Conservation (phyloP, 139 green algal species). For the Coccomyxa sp. region DNA sequence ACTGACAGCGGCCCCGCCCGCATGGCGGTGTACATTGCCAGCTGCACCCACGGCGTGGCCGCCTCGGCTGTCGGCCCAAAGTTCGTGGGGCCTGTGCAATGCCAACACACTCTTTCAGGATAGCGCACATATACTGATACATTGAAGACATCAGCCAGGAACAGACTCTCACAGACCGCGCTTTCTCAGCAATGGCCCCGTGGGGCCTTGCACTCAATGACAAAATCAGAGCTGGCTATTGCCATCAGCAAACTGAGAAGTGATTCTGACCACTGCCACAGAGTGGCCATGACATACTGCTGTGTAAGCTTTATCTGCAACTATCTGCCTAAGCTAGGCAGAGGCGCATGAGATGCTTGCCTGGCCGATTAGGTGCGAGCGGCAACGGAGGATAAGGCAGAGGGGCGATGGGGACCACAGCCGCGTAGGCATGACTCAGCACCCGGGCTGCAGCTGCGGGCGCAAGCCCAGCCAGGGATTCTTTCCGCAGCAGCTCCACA, state of each 20-base stretch:
- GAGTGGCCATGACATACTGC: no score
- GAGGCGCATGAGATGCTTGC: background rate
- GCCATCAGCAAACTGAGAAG: no score
- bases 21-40: constrained; percentile 58
- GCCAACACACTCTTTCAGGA: no score
- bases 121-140: no score
- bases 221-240: no score
- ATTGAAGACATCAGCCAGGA: no score
- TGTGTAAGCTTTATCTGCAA: background rate
- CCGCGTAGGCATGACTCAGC: constrained; percentile 67
- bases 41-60: constrained; percentile 68
- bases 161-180: no score
- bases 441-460: constrained; percentile 48
- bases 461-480: constrained; percentile 68
- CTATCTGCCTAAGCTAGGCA: background rate
- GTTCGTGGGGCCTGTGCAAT: constrained; percentile 47
- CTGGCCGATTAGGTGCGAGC: constrained; percentile 23
- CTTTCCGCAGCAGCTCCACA: constrained; percentile 82
- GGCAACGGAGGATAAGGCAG: constrained; percentile 67
- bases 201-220: no score
- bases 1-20: constrained; percentile 52
- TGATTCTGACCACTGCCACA: no score
- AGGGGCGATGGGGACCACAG: constrained; percentile 64
- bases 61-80: constrained; percentile 58
- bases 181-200: no score